phyloP scores from a whole-genome alignment of 441 rosid genomes.

The Gossypium trilobum region DNA sequence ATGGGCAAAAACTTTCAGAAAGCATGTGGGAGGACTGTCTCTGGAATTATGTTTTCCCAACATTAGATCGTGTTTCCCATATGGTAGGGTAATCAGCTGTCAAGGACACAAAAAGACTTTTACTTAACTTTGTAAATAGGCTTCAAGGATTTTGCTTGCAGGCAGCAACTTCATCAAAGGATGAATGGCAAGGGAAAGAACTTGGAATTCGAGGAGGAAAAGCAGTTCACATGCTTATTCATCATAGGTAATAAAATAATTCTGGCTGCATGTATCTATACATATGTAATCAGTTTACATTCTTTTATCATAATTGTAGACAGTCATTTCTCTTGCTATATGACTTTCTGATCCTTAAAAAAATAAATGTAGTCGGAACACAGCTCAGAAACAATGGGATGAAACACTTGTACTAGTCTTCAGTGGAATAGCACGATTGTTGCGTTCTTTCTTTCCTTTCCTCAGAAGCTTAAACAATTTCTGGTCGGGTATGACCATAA shows the following conservation, averaged over 20 bases:
- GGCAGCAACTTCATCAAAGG: constrained; percentile 98
- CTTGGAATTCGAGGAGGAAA: constrained; percentile 94
- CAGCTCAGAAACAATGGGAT: constrained; percentile 99
- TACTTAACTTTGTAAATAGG: constrained; percentile 15
- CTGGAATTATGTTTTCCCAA: constrained; percentile 92
- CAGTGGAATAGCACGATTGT: constrained; percentile 86
- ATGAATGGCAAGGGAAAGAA: constrained; percentile 98
- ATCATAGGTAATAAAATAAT: constrained; percentile 61
- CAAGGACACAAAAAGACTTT: constrained; percentile 14
- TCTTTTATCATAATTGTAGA: constrained; percentile 5
- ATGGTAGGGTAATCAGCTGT: constrained; percentile 44
- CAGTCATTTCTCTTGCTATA: constrained; percentile 6
- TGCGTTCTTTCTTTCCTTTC: constrained; percentile 87
- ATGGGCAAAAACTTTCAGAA: constrained; percentile 87
- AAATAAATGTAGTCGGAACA: constrained; percentile 72
- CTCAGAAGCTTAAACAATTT: constrained; percentile 70
- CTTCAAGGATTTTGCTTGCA: constrained; percentile 20
- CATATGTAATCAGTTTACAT: constrained; percentile 4
- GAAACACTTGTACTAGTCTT: constrained; percentile 95
- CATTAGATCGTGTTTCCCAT: constrained; percentile 79
- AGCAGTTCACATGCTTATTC: constrained; percentile 96
- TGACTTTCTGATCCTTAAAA: constrained; percentile 12
- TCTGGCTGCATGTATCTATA: neutral
- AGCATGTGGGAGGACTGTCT: constrained; percentile 98
- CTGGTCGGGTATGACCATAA: constrained; percentile 63